phyloP scores from a whole-genome alignment of 2,329 filamentous ascomycete species.

The Fusarium ramigenum region DNA sequence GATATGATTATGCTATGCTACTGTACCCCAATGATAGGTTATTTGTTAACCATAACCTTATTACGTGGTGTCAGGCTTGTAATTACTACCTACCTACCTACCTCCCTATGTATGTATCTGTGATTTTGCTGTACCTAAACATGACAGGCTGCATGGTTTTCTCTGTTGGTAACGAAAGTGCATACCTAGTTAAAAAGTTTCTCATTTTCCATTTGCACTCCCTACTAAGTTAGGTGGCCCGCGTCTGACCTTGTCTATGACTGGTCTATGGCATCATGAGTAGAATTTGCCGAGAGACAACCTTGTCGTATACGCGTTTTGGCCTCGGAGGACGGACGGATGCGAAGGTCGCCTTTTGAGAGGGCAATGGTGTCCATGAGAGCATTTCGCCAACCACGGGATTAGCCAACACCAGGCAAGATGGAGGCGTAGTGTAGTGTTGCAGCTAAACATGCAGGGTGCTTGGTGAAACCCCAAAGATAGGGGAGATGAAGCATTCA shows the following conservation, averaged over 20 bases:
- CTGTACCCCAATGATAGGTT: not conserved
- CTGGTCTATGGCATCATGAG: not conserved
- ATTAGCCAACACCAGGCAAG: not conserved
- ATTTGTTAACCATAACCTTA: not conserved
- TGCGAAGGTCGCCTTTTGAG: not conserved
- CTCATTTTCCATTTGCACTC: not conserved
- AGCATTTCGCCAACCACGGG: not conserved
- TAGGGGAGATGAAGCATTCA: conserved; percentile 6
- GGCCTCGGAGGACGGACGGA: not conserved
- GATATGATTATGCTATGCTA: not conserved
- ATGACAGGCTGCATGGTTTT: not conserved
- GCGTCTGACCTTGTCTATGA: not conserved
- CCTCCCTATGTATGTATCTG: not conserved
- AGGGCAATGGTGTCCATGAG: not conserved
- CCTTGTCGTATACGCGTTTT: not conserved
- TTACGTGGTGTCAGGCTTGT: not conserved
- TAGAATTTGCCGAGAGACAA: not conserved
- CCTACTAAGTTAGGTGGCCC: not conserved
- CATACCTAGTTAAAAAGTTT: not conserved
- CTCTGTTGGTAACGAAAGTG: not conserved
- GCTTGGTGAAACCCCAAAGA: conserved; percentile 14
- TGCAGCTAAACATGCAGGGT: conserved; percentile 8
- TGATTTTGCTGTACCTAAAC: not conserved
- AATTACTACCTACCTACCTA: not conserved
- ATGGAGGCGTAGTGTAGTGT: not conserved